Evolutionary conservation across 1,284 basidiomycete species (phyloP), one percentile per base, ranked within the genome.

Genomic region (Singerocomus inundabilis): DNA sequence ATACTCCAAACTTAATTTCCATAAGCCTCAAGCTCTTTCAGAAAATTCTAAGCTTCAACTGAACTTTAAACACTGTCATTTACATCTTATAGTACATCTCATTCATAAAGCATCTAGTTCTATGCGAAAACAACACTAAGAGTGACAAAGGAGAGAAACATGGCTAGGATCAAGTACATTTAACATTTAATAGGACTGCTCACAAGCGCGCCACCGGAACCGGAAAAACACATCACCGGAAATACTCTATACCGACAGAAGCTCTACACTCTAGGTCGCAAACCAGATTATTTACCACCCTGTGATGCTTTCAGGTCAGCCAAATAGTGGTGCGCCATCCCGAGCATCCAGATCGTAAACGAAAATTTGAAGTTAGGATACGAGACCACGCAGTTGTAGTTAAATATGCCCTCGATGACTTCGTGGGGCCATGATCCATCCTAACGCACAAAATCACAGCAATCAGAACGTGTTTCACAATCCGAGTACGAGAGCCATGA

Each of bases 321-420:
- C 43, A 91, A 65, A 64, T 91, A 91, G 45, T 66, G 66, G 58
- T 90, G 78, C 11, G 87, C 88, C 57, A 80, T 85, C 10, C 88
- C 88, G 16, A 91, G 74, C 87, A 90, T 90, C 93, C 93, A 95
- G 45, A 95, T 91, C 0, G 89, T 87, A 70, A 95, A 96, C 28
- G 91, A 85, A 67, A 95, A 94, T 70, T 97, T 97, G 82, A 96
- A 98, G 72, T 93, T 93, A 8, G 95, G 93, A 63, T 98, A 98
- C 16, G 91, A 83, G 53, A 95, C 94, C 7, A 89, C 88, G 61
- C 92, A 93, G 38, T 87, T 96, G 70, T 95, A 96, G 76, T 98
- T 98, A 71, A 94, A 94, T 43, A 93, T 84, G 21, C 93, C 90
- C 67, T 96, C 93, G 37, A 95, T 94, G 34, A 92, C 90, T 70